Conservation (phyloP, 2,329 filamentous ascomycete genomes). For the Periconia sp. region DNA sequence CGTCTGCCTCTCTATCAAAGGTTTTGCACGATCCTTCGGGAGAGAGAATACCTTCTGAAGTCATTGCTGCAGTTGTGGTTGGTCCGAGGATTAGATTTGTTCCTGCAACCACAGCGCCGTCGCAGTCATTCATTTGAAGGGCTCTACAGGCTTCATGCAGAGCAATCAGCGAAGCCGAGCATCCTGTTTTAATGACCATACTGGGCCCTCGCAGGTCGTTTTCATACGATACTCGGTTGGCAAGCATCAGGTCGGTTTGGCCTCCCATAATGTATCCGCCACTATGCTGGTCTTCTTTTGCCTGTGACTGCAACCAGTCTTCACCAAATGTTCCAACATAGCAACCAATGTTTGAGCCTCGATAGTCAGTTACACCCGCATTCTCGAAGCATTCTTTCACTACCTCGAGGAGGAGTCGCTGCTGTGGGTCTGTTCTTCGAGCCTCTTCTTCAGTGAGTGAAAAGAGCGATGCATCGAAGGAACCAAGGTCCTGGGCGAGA, state of each 20-base stretch:
- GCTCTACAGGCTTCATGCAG: conserved; percentile 21
- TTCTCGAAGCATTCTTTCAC: conserved; percentile 27
- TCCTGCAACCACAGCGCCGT: conserved; percentile 21
- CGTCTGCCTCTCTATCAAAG: conserved; percentile 26
- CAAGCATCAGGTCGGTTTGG: conserved; percentile 14
- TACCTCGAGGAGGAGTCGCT: conserved; percentile 27
- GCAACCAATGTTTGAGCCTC: conserved; percentile 3
- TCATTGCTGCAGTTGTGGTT: conserved; percentile 2
- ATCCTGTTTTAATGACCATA: conserved; percentile 24
- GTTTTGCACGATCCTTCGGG: conserved; percentile 14
- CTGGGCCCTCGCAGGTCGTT: conserved; percentile 30
- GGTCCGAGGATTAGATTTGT: conserved; percentile 18
- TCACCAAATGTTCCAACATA: conserved; percentile 1
- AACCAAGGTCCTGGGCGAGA: background rate
- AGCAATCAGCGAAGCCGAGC: conserved; percentile 22
- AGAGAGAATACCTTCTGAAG: conserved; percentile 18
- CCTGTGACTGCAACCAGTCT: background rate
- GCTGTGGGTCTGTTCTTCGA: conserved; percentile 23
- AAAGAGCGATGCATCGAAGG: conserved; percentile 16
- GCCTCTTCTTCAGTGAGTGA: conserved; percentile 16
- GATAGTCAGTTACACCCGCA: conserved; percentile 24
- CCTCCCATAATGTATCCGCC: conserved; percentile 17
- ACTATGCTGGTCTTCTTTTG: background rate
- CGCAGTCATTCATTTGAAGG: conserved; percentile 21
- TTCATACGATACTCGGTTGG: conserved; percentile 27